Base-by-base conservation (phyloP, 495 filamentous ascomycete genomes). In the Chaetomium fimeti region DNA sequence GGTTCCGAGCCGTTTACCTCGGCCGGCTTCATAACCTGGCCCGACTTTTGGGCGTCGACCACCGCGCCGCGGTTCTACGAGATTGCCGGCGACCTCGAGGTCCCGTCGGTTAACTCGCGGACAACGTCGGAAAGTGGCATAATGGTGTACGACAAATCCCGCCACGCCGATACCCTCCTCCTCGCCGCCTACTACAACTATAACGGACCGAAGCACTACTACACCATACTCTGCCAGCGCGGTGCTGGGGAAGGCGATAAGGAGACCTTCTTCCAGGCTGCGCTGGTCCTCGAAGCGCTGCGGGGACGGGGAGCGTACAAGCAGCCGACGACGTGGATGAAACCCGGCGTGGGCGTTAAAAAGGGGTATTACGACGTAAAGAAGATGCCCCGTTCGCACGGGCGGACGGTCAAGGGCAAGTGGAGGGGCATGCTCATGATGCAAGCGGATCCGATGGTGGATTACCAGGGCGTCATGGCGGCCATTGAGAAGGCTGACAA, bases 121-220 rank as follows among this genome's bases (percentile, higher is more conserved):
- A 20, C 68, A 0, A 77, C 81, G 5, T 79, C 81, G 11, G 86
- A 88, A 71, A 77, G 83, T 1, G 87, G 87, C 1, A 78, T 82
- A 15, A 76, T 89, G 51, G 72, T 88, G 48, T 72, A 87, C 22
- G 82, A 83, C 20, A 82, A 89, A 65, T 73, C 75, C 43, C 77
- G 79, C 0, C 86, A 89, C 49, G 65, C 70, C 28, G 69, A 74
- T 27, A 80, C 81, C 1, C 72, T 89, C 11, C 72, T 88, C 3
- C 80, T 88, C 0, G 77, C 83, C 0, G 79, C 80, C 0, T 89
- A 89, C 63, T 89, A 89, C 73, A 89, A 88, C 66, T 81, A 80
- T 63, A 83, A 85, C 70, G 85, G 86, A 3, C 82, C 84, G 4
- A 71, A 77, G 0, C 78, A 84, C 64, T 89, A 85, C 71, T 89